These are phyloP conservation scores for Mycena alexandri DNA, from an alignment of 768 basidiomycete species.

Conservation along the genomic window DNA sequence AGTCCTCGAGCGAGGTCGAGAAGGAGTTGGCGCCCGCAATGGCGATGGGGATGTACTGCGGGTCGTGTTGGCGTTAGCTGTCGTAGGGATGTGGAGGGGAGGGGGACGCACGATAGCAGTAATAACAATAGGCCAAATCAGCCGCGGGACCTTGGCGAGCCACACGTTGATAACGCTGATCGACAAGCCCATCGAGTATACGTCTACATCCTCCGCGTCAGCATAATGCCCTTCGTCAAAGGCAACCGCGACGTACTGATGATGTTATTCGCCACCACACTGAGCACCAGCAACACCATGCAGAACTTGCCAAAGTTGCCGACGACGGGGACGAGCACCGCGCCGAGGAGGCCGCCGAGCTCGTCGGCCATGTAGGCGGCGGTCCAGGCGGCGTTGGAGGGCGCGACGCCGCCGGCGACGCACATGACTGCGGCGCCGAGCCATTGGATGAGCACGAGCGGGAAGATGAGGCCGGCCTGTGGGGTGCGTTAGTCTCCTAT, in stretches of 20 bases:
- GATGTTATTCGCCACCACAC: conserved; percentile 63
- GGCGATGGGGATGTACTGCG: conserved; percentile 56
- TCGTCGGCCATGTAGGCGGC: conserved; percentile 50
- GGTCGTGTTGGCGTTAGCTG: conserved; percentile 27
- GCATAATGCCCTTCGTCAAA: too few relatives aligned
- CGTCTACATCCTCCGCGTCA: conserved; percentile 38
- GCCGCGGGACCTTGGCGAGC: conserved; percentile 57
- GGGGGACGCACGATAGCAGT: conserved; percentile 45
- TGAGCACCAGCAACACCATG: conserved; percentile 64
- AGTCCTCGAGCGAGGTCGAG: conserved; percentile 51
- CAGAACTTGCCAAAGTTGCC: conserved; percentile 70
- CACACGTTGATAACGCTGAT: conserved; percentile 57
- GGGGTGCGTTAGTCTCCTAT: too few relatives aligned
- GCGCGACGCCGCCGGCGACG: conserved; percentile 49
- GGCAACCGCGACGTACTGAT: conserved; percentile 44
- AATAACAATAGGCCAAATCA: conserved; percentile 52
- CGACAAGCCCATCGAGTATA: conserved; percentile 60
- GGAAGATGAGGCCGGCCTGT: conserved; percentile 35
- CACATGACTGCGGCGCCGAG: conserved; percentile 62
- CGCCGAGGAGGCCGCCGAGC: conserved; percentile 62
- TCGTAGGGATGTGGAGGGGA: too few relatives aligned
- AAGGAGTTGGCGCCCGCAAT: conserved; percentile 65
- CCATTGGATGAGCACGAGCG: conserved; percentile 56
- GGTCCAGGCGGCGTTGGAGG: conserved; percentile 49
- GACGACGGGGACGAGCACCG: conserved; percentile 60